Evolutionary conservation across 305 asterid species (phyloP).

Genomic region (Fraxinus baroniana): DNA sequence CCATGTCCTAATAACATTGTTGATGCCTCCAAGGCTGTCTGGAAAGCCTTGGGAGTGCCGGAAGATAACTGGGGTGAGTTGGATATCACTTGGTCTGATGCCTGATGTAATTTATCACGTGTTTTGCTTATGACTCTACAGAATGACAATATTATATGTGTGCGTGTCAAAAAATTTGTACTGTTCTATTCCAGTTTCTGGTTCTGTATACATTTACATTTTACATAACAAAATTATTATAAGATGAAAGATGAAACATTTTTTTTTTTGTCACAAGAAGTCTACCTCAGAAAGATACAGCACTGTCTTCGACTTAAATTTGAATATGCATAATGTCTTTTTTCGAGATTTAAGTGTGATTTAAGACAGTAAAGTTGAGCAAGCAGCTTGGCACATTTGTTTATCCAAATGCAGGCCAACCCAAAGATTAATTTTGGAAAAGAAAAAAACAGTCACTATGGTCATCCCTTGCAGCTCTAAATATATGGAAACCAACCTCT

Average conservation of each 20-base stretch:
- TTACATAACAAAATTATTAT: no score
- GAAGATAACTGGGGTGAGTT: conserved; percentile 26
- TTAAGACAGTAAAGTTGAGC: not conserved
- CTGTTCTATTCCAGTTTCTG: not conserved
- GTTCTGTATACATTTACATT: not conserved
- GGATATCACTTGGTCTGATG: conserved; percentile 5
- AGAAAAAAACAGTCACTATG: not conserved
- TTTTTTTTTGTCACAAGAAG: not conserved
- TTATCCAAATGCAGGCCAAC: not conserved
- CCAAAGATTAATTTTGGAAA: not conserved
- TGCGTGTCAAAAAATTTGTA: not conserved
- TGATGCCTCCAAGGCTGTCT: conserved; percentile 36
- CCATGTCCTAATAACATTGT: conserved; percentile 30
- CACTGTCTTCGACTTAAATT: not conserved
- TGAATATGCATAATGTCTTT: not conserved
- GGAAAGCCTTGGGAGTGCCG: conserved; percentile 30
- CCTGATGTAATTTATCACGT: not conserved
- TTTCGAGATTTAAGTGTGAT: not conserved
- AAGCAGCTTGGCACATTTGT: not conserved
- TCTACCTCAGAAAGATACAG: not conserved
- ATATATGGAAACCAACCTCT: not conserved
- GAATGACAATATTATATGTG: not conserved
- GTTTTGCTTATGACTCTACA: not conserved
- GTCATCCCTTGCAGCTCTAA: not conserved
- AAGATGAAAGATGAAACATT: not conserved